These are phyloP conservation scores for Neophaeococcomyces aloes DNA, from an alignment of 2,329 filamentous ascomycete genomes.

Conservation along the genomic window DNA sequence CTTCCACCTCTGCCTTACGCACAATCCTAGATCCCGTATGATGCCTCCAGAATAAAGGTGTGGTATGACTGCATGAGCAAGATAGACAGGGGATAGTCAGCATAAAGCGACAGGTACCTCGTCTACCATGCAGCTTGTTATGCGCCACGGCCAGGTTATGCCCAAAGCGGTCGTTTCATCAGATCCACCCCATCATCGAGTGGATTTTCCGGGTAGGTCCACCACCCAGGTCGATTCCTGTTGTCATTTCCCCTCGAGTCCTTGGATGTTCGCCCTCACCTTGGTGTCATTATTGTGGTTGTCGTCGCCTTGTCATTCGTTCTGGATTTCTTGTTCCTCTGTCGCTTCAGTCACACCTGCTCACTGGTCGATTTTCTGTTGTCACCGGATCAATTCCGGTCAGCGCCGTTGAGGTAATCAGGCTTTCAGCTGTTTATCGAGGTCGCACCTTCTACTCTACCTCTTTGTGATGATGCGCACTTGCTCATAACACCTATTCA, in stretches of 20 bases:
- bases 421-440: constrained; percentile 15
- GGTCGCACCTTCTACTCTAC: constrained; percentile 6
- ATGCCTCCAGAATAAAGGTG: too few species aligned
- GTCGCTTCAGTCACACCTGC: neutral
- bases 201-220: neutral
- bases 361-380: neutral
- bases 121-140: too few species aligned
- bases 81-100: too few species aligned
- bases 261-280: neutral
- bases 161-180: constrained; percentile 4
- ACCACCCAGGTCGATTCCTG: neutral
- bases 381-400: neutral
- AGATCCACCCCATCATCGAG: neutral
- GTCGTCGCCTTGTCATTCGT: constrained; percentile 1
- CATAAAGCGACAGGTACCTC: neutral
- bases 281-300: neutral
- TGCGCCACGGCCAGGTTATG: neutral
- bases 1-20: too few species aligned
- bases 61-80: too few species aligned
- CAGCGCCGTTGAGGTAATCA: constrained; percentile 24
- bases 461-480: constrained; percentile 3
- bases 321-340: neutral
- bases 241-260: constrained; percentile 3
- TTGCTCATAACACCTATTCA: neutral
- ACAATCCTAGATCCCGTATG: too few species aligned